A percentile compares a stretch with the other conserved stretches of the same genome.
phyloP scores from a whole-genome alignment of 2,329 filamentous ascomycete species.

The Sphaerulina vaccinii region DNA sequence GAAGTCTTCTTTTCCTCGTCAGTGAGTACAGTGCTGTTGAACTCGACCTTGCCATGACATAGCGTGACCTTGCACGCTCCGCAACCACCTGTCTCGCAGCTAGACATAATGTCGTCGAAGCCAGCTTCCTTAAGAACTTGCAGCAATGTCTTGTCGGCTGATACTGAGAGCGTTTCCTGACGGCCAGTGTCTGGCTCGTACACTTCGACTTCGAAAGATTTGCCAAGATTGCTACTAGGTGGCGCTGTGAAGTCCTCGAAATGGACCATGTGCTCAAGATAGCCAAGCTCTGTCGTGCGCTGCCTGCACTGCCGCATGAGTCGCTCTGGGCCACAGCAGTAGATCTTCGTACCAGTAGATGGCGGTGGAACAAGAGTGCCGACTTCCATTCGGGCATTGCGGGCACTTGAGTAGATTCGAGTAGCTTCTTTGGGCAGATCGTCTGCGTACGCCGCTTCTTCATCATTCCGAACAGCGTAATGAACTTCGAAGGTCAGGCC shows the following conservation, averaged over 20 bases:
- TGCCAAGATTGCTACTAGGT: slow-evolving; percentile 48
- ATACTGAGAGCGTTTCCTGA: slow-evolving; percentile 46
- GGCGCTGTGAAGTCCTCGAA: slow-evolving; percentile 58
- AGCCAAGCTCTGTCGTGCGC: slow-evolving; percentile 44
- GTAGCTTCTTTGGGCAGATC: slow-evolving; percentile 35
- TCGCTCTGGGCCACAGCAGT: slow-evolving; percentile 59
- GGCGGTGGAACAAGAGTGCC: slow-evolving; percentile 43
- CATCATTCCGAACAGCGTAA: slow-evolving; percentile 55
- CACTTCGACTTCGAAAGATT: slow-evolving; percentile 60
- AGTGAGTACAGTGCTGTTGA: slow-evolving; percentile 41
- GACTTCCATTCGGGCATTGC: slow-evolving; percentile 56
- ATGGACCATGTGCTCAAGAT: slow-evolving; percentile 56
- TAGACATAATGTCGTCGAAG: slow-evolving; percentile 44
- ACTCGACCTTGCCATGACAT: slow-evolving; percentile 40
- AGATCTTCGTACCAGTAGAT: slow-evolving; percentile 50
- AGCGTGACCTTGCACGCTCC: slow-evolving; percentile 45
- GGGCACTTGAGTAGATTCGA: slow-evolving; percentile 54
- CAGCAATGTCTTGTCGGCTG: slow-evolving; percentile 43
- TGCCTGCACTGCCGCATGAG: slow-evolving; percentile 54
- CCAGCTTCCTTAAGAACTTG: slow-evolving; percentile 44
- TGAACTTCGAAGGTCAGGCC: slow-evolving; percentile 54
- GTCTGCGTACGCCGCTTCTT: slow-evolving; percentile 57
- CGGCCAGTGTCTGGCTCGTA: slow-evolving; percentile 36
- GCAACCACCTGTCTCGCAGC: slow-evolving; percentile 47
- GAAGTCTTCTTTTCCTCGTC: slow-evolving; percentile 41